phyloP scores from a whole-genome alignment of 2,329 filamentous ascomycete genomes.

The Lasiodiplodia citricola region DNA sequence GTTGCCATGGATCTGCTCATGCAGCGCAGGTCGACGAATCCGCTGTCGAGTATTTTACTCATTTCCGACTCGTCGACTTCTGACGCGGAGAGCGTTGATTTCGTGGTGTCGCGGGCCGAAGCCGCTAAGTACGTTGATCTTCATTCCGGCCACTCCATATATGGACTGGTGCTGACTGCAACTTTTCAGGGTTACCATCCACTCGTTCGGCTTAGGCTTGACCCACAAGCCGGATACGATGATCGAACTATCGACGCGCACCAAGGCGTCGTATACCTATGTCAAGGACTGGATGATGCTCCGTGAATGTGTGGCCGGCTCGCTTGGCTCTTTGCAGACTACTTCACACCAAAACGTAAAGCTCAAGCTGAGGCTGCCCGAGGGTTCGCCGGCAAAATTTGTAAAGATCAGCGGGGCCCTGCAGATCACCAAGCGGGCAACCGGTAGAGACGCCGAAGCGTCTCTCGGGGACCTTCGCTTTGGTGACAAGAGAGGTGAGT shows the following conservation, averaged over 20 bases:
- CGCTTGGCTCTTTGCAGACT: constrained; percentile 87
- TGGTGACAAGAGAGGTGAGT: constrained; percentile 78
- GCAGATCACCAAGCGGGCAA: constrained; percentile 94
- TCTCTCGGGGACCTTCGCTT: constrained; percentile 90
- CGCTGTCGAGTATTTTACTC: constrained; percentile 90
- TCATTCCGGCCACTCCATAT: neutral
- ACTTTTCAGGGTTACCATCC: constrained; percentile 76
- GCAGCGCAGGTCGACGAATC: constrained; percentile 95
- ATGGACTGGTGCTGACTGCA: constrained; percentile 29
- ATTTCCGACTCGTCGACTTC: constrained; percentile 97
- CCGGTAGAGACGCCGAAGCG: constrained; percentile 91
- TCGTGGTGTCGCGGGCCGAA: constrained; percentile 94
- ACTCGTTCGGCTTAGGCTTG: constrained; percentile 94
- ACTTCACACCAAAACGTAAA: constrained; percentile 99
- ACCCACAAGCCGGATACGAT: constrained; percentile 99
- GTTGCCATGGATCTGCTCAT: constrained; percentile 98
- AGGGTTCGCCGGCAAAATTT: constrained; percentile 97
- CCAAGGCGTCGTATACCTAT: constrained; percentile 96
- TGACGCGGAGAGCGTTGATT: constrained; percentile 93
- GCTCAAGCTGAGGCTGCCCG: constrained; percentile 88
- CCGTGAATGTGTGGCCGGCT: constrained; percentile 92
- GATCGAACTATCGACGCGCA: constrained; percentile 94
- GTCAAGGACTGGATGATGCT: constrained; percentile 99
- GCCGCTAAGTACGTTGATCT: constrained; percentile 79
- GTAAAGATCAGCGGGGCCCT: constrained; percentile 97